Conservation (phyloP, 176 grass and related monocot genomes). For the Thinopyrum elongatum region DNA sequence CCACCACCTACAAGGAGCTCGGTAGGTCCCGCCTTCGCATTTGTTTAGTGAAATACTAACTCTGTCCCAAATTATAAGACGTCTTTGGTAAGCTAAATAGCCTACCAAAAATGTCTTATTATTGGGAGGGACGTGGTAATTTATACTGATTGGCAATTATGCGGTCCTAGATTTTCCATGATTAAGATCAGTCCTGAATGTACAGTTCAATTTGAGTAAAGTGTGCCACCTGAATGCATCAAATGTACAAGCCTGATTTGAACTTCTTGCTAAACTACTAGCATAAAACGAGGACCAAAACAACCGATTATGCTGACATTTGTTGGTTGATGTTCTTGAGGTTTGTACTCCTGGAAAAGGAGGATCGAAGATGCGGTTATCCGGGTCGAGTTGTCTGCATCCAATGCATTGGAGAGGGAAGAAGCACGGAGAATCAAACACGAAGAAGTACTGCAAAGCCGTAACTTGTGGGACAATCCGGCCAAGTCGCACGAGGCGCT, state of each 20-base stretch:
- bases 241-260: neutral
- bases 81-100: too few relatives aligned
- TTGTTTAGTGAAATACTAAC: neutral
- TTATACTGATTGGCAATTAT: neutral
- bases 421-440: constrained; percentile 71
- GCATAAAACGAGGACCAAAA: neutral
- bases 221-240: neutral
- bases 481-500: constrained; percentile 62
- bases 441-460: constrained; percentile 51
- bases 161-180: neutral
- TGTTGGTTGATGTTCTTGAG: constrained; percentile 29
- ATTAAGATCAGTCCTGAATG: neutral
- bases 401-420: constrained; percentile 67
- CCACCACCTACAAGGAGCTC: constrained; percentile 41
- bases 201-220: neutral
- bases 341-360: constrained; percentile 80
- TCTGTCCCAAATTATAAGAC: too few relatives aligned
- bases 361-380: constrained; percentile 77
- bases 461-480: constrained; percentile 78
- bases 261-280: neutral
- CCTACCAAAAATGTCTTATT: too few relatives aligned
- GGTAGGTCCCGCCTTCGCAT: constrained; percentile 14
- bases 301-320: neutral
- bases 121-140: too few relatives aligned
- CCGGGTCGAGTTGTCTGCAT: constrained; percentile 53